Base-by-base conservation (phyloP, 164 flowering plant genomes). In the Houttuynia cordata region DNA sequence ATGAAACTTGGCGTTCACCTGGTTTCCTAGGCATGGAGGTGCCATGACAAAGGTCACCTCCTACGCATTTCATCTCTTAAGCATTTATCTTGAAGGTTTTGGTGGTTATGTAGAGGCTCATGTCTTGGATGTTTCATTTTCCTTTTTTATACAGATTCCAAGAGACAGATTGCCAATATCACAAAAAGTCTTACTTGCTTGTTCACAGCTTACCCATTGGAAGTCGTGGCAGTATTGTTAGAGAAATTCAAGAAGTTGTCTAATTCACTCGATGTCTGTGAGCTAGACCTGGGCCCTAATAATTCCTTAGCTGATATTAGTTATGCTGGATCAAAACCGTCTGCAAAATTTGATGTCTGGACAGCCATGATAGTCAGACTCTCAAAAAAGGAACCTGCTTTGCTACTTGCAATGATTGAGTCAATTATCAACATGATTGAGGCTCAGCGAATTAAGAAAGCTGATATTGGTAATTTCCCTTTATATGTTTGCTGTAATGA, bases 121-220 rank as follows among this genome's bases (percentile, higher is more conserved):
- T 53, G 10, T 19, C 17, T 4, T 23, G 24, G 8, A n/a, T n/a
- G 12, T n/a, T 52, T 52, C 21, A 52, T 18, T 23, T 53, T 53
- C 3, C 22, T 21, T 22, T n/a, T 40, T 19, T 20, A n/a, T 56
- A 42, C 54, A 63, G 66, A 60, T 56, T 56, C 49, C 50, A 88
- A 81, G 73, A 84, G 74, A 62, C 80, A 66, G 56, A 65, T 70
- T 12, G 67, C 24, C 3, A 83, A 63, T 75, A 67, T 64, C 37
- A 57, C 79, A 74, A 74, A 78, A 60, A 67, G 13, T 51, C 74
- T 86, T 67, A 65, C 74, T 24, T 74, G 64, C 41, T 67, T 87
- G 50, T 86, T 84, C 71, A 70, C 84, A 69, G 73, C 84, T n/a
- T 84, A 52, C 68, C 73, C 97, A 25, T 71, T 74, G 14, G 90